Evolutionary conservation across 441 rosid genomes (phyloP), one percentile per base, ranked within the genome.

Genomic region (Euphorbia celastroides): DNA sequence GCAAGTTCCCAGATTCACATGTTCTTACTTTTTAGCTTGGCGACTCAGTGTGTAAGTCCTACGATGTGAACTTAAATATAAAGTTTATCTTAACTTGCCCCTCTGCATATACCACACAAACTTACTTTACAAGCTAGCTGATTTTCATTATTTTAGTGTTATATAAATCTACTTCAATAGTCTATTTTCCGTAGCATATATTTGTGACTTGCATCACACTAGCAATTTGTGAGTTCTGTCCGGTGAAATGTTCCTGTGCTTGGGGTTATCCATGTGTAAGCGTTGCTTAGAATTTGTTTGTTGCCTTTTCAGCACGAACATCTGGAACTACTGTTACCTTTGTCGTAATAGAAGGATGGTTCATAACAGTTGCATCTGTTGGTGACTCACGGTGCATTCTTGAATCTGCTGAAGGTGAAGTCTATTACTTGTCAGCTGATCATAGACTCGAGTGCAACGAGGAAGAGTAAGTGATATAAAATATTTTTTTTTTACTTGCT

Each of bases 361-460:
- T 85, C 32, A 54, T 94, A 74, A 92, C 94, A 51, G 99, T 90
- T 72, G 99, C 98, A 72, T 94, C 99, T 66, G 99, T 94, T 62
- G 99, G 99, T 10, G 99, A 94, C 77, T 94, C 99, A 48, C 96
- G 94, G 64, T 88, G 99, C 80, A 80, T 94, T 77, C 88, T 94
- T 78, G 99, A 92, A 80, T 90, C 99, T 57, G 89, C 94, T 65
- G 98, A 94, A 56, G 98, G 99, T 1, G 89, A 83, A 69, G 74
- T 94, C 72, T 88, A 86, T 76, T 82, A 89, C 78, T 74, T 92
- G 80, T 92, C 99, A 50, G 96, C 89, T 64, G 99, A 94, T 78
- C 99, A 92, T 75, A 83, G 99, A 77, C 98, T 94, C 41, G 98
- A 94, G 64, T 79, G 85, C 80, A 94, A 88, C 65, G 96, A 68